Evolutionary conservation across 2,329 filamentous ascomycete genomes (phyloP).

Genomic region (Ophiognomonia clavigignenti-juglandacearum): DNA sequence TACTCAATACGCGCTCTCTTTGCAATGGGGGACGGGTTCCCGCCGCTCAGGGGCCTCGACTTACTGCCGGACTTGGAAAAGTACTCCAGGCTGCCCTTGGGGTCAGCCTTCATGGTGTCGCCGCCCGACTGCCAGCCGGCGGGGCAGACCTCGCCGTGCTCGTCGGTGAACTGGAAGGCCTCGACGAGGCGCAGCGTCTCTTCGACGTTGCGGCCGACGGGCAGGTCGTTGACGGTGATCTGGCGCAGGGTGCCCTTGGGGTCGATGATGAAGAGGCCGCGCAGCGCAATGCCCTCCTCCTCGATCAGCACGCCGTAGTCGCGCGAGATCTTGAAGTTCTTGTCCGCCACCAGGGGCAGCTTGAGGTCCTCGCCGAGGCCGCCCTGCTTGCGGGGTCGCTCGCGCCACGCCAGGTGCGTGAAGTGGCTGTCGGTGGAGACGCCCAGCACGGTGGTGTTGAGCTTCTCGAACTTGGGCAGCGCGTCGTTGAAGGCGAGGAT

Average conservation of each 20-base stretch:
- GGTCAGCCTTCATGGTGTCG: slow-evolving; percentile 47
- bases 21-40: slow-evolving; percentile 11
- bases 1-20: slow-evolving; percentile 17
- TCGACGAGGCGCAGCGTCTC: slow-evolving; percentile 62
- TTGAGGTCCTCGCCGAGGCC: slow-evolving; percentile 56
- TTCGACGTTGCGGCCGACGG: slow-evolving; percentile 60
- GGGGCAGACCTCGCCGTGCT: slow-evolving; percentile 71
- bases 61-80: slow-evolving; percentile 26
- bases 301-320: slow-evolving; percentile 61
- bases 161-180: slow-evolving; percentile 78
- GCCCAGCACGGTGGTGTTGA: slow-evolving; percentile 56
- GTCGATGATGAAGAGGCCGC: slow-evolving; percentile 63
- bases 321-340: slow-evolving; percentile 54
- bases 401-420: slow-evolving; percentile 52
- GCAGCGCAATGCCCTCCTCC: slow-evolving; percentile 57
- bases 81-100: slow-evolving; percentile 46
- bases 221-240: slow-evolving; percentile 62
- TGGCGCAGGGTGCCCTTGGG: slow-evolving; percentile 55
- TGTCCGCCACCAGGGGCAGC: slow-evolving; percentile 58
- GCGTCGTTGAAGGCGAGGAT: slow-evolving; percentile 62
- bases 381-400: slow-evolving; percentile 53
- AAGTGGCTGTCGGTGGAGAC: slow-evolving; percentile 59
- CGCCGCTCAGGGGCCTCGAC: slow-evolving; percentile 15
- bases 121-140: slow-evolving; percentile 44
- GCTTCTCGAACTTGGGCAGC: slow-evolving; percentile 52